Conservation (phyloP, 2,329 filamentous ascomycete genomes). For the Fusarium cicatricum region DNA sequence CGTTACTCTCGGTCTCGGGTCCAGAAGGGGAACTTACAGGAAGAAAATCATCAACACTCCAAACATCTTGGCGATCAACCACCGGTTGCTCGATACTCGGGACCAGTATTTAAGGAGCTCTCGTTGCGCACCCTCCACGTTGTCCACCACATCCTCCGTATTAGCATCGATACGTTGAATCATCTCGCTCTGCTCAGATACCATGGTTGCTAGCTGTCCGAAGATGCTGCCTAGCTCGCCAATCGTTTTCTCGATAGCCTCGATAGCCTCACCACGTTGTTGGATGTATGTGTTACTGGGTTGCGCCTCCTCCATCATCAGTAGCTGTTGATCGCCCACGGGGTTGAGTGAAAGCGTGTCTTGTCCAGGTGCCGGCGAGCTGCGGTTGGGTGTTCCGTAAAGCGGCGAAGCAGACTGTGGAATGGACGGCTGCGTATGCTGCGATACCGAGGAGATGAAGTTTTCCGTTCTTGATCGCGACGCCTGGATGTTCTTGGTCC, state of each 20-base stretch:
- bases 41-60: constrained; percentile 95
- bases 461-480: constrained; percentile 93
- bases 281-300: constrained; percentile 89
- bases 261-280: constrained; percentile 93
- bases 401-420: constrained; percentile 84
- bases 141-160: constrained; percentile 97
- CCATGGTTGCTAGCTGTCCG: constrained; percentile 94
- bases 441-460: constrained; percentile 89
- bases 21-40: constrained; percentile 56
- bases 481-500: constrained; percentile 98
- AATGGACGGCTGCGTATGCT: constrained; percentile 73
- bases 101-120: constrained; percentile 98
- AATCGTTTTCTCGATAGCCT: constrained; percentile 96
- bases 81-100: constrained; percentile 91
- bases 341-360: constrained; percentile 88
- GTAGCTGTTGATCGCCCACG: constrained; percentile 81
- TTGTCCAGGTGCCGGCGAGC: constrained; percentile 70
- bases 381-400: constrained; percentile 79
- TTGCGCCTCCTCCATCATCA: constrained; percentile 92
- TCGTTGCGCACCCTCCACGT: constrained; percentile 94
- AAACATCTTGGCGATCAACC: constrained; percentile 85
- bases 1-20: neutral
- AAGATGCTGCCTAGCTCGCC: constrained; percentile 90
- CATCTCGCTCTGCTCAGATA: constrained; percentile 96
- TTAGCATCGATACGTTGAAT: constrained; percentile 97